A percentile compares a stretch with the other conserved stretches of the same genome.
Evolutionary conservation across 306 rosid genomes (phyloP).

Genomic region (Casuarina cunninghamiana): DNA sequence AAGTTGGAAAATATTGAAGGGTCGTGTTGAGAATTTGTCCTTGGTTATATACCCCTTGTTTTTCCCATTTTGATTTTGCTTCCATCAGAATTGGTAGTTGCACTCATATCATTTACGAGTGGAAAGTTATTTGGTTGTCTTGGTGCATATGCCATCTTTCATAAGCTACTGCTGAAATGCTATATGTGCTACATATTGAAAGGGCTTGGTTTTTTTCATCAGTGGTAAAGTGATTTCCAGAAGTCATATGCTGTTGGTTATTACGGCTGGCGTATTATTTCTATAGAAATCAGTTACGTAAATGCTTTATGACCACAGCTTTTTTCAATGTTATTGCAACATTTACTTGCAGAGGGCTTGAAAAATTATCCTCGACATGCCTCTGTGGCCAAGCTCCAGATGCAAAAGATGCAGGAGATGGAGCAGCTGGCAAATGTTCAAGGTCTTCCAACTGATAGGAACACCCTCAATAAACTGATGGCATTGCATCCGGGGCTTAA

Average conservation of each 20-base stretch:
- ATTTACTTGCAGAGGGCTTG: constrained; percentile 70
- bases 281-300: background rate
- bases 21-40: background rate
- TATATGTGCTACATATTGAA: background rate
- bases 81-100: background rate
- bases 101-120: background rate
- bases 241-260: background rate
- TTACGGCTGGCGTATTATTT: background rate
- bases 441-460: constrained; percentile 85
- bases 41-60: background rate
- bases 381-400: constrained; percentile 67
- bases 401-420: constrained; percentile 95
- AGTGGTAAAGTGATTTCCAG: background rate
- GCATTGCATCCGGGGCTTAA: constrained; percentile 71
- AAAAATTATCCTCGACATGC: constrained; percentile 82
- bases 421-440: constrained; percentile 84
- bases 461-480: constrained; percentile 74
- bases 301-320: background rate
- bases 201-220: background rate
- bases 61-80: background rate
- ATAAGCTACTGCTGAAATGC: background rate
- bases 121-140: background rate
- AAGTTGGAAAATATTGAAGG: background rate
- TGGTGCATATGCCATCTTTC: background rate
- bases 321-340: constrained; percentile 19